Percentiles rank a stretch among this genome's conserved stretches.
phyloP scores from a whole-genome alignment of 2,329 filamentous ascomycete species.

The Aspergillus japonicus region DNA sequence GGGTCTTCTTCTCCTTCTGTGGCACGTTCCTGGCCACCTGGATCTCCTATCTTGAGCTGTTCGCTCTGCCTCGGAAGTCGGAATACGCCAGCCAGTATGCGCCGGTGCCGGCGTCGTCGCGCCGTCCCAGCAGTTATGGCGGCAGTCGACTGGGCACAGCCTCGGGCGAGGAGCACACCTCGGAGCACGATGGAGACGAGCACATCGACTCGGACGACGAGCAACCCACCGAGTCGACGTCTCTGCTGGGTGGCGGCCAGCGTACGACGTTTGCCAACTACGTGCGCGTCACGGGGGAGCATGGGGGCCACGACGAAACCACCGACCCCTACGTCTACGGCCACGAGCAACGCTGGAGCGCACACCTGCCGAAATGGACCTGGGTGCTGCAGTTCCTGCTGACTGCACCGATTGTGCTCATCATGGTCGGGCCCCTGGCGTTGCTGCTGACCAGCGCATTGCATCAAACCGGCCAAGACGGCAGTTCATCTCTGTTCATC shows the following conservation, averaged over 20 bases:
- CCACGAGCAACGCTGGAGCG: conserved; percentile 83
- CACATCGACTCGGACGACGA: conserved; percentile 39
- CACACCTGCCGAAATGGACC: conserved; percentile 72
- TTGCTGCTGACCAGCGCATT: conserved; percentile 70
- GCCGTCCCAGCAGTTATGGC: conserved; percentile 37
- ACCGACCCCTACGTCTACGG: conserved; percentile 53
- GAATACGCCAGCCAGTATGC: conserved; percentile 62
- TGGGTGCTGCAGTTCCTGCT: conserved; percentile 87
- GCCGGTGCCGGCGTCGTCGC: conserved; percentile 36
- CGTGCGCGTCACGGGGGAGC: conserved; percentile 38
- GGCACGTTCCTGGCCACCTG: conserved; percentile 71
- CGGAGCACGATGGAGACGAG: conserved; percentile 35
- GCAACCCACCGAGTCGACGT: conserved; percentile 55
- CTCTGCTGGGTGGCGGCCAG: conserved; percentile 52
- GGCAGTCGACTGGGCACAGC: conserved; percentile 46
- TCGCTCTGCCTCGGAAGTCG: conserved; percentile 70
- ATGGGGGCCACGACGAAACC: conserved; percentile 25
- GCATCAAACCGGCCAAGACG: conserved; percentile 81
- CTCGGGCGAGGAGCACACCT: conserved; percentile 42
- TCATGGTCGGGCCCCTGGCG: conserved; percentile 73
- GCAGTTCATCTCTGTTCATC: conserved; percentile 67
- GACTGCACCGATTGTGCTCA: conserved; percentile 72
- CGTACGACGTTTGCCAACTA: conserved; percentile 58
- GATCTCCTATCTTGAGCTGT: conserved; percentile 76
- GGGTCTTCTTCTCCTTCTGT: conserved; percentile 75